A percentile compares a stretch with the other conserved stretches of the same genome.
phyloP scores from a whole-genome alignment of 1,139 yeast species.

The Sugiyamaella grinbergsii region DNA sequence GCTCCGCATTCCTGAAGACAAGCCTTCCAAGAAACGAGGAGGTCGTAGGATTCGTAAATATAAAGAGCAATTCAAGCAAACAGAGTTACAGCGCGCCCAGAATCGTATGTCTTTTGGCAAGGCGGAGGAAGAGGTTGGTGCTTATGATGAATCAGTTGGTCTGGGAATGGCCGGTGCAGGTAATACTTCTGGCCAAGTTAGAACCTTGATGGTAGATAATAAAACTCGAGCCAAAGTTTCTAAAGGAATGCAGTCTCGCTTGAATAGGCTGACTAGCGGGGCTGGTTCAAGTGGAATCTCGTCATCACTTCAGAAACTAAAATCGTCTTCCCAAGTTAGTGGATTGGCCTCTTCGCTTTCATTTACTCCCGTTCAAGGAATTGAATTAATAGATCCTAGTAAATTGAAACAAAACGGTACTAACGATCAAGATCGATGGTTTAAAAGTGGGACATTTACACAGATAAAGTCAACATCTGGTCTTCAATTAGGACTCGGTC shows the following conservation, averaged over 20 bases:
- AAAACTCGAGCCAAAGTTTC: constrained; percentile 42
- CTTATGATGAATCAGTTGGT: constrained; percentile 75
- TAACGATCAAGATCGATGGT: constrained; percentile 37
- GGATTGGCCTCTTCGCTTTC: constrained; percentile 39
- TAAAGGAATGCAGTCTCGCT: constrained; percentile 39
- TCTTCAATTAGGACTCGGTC: constrained; percentile 24
- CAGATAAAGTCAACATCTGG: constrained; percentile 28
- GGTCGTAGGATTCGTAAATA: constrained; percentile 78
- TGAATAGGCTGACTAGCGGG: constrained; percentile 25
- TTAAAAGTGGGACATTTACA: constrained; percentile 39
- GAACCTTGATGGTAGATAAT: constrained; percentile 44
- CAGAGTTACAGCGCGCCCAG: constrained; percentile 80
- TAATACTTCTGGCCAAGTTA: constrained; percentile 38
- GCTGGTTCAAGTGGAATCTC: constrained; percentile 2
- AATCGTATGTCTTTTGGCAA: constrained; percentile 83
- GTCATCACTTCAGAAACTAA: constrained; percentile 12
- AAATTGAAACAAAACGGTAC: constrained; percentile 13
- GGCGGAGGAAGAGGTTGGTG: constrained; percentile 61
- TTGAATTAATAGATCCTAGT: constrained; percentile 39
- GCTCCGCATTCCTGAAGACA: constrained; percentile 78
- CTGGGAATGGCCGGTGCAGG: constrained; percentile 64
- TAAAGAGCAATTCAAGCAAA: constrained; percentile 77
- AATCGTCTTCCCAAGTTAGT: constrained; percentile 25
- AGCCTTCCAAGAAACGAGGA: constrained; percentile 79
- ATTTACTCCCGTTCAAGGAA: constrained; percentile 40